These are phyloP conservation scores for Lactuca sativa DNA, from an alignment of 129 eudicot genomes.

Conservation along the genomic window DNA sequence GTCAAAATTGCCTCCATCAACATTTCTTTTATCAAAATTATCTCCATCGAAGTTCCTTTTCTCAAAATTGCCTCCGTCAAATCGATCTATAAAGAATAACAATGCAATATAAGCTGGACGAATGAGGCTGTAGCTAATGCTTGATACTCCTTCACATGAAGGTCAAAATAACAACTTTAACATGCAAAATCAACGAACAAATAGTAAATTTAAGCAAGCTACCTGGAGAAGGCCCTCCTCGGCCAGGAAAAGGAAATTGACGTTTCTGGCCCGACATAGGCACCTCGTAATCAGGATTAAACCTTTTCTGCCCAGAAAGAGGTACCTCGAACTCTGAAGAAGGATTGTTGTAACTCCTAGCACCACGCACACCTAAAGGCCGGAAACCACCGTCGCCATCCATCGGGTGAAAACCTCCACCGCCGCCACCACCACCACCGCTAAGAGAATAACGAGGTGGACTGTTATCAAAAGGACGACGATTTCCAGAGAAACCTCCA, in stretches of 20 bases:
- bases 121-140: no score
- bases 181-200: background rate
- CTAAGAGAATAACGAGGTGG: conserved; percentile 52
- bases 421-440: conserved; percentile 38
- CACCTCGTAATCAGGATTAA: conserved; percentile 33
- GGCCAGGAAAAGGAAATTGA: conserved; percentile 61
- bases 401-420: conserved; percentile 50
- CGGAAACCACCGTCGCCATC: conserved; percentile 43
- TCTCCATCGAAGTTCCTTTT: conserved; percentile 39
- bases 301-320: conserved; percentile 43
- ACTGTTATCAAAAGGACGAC: conserved; percentile 44
- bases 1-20: conserved; percentile 32
- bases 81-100: conserved; percentile 10
- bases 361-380: conserved; percentile 29
- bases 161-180: no score
- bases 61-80: conserved; percentile 35
- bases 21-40: conserved; percentile 24
- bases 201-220: conserved; percentile 20
- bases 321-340: conserved; percentile 42
- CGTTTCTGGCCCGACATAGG: conserved; percentile 79
- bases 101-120: no score
- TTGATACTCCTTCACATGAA: no score
- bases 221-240: conserved; percentile 57
- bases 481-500: conserved; percentile 49
- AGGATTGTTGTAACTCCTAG: conserved; percentile 29